Base-by-base conservation (phyloP, 108 stramenopile species). In the Fistulifera solaris region DNA sequence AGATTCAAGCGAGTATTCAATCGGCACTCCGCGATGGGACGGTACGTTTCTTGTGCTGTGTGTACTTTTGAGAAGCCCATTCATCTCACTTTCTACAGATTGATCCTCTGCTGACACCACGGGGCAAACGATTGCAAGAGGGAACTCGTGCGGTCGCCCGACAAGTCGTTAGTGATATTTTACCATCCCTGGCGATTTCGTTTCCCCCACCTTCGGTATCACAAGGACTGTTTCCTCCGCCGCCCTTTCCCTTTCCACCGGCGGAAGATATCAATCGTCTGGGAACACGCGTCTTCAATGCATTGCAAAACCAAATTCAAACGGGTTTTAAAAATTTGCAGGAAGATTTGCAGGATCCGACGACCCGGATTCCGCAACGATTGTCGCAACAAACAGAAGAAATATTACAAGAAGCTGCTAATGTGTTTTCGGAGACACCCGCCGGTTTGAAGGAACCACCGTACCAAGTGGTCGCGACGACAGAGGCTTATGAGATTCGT, bases 91-190 rank as follows among this genome's bases (percentile, higher is more conserved):
- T 15, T 11, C 12, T 62, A 16, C 50, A 88, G 87, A 81, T 90
- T 51, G 88, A 90, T 58, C 73, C 79, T 5, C 60, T 90, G 10
- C 61, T 85, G 52, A 86, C 88, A 13, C 84, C 88, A 45, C 80
- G 72, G 1, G 73, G 73, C 17, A 83, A 77, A 41, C 61, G 68
- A 55, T 48, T 90, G 40, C 84, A 81, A 54, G 84, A 85, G 11
- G 88, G 88, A 38, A 83, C 84, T 11, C 71, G 78, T 1, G 84
- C 88, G 1, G 88, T 90, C 15, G 84, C 82, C 10, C 67, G 88
- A 26, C 88, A 90, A 67, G 44, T 90, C 11, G 80, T 82, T 14
- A 78, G 66, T 41, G 88, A 90, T 38, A 90, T 90, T 48, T 63
- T 90, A 1, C 88, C 88, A 28, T 65, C 69, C 41, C 66, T 88